Evolutionary conservation across 208 protist species (phyloP).

Genomic region (Spongospora subterranea): DNA sequence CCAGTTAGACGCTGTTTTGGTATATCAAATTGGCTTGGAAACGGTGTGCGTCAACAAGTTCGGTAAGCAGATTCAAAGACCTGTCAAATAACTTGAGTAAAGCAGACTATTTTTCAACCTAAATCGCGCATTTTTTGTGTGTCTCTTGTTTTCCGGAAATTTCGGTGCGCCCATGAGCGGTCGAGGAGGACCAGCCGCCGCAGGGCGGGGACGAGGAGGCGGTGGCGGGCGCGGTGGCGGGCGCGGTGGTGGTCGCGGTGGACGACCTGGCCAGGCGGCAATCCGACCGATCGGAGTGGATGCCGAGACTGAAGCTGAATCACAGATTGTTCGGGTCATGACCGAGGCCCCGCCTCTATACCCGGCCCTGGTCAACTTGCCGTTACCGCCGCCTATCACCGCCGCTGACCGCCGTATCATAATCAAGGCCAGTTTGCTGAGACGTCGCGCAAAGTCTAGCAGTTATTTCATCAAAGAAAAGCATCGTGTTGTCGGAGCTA

Average conservation of each 20-base stretch:
- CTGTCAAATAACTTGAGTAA: too few species aligned
- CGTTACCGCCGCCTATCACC: neutral
- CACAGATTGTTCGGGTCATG: conserved; percentile 28
- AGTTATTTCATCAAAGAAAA: neutral
- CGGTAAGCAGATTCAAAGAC: too few species aligned
- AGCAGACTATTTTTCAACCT: neutral
- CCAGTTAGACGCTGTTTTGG: too few species aligned
- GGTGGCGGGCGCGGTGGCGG: neutral
- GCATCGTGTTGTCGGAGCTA: neutral
- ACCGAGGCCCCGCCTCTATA: conserved; percentile 52
- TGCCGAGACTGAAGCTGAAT: conserved; percentile 52
- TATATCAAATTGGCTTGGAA: too few species aligned
- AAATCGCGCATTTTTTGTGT: neutral
- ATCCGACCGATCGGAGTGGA: neutral
- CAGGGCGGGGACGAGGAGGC: neutral
- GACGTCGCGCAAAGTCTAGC: neutral
- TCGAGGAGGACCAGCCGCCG: neutral
- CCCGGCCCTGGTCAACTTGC: conserved; percentile 8
- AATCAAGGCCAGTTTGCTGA: neutral
- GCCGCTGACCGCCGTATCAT: conserved; percentile 15
- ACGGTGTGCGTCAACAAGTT: too few species aligned
- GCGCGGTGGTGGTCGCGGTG: neutral
- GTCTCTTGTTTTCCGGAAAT: too few species aligned
- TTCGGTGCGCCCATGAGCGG: too few species aligned
- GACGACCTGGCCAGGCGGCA: neutral